A percentile compares a stretch with the other conserved stretches of the same genome.
Conservation (phyloP, 139 green algal species). For the Ettlia oleoabundans region DNA sequence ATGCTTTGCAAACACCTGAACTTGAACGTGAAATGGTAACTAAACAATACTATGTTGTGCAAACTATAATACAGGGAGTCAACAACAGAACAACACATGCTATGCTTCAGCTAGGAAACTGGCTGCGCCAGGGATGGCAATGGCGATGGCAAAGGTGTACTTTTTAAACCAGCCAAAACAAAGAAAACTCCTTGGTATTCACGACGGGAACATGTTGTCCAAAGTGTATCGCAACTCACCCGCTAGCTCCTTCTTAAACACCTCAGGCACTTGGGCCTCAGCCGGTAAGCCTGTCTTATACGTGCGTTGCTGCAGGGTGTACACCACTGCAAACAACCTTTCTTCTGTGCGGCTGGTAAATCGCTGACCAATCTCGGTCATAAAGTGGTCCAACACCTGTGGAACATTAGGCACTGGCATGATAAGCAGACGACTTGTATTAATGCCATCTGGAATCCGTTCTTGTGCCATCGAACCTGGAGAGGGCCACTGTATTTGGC, state of each 20-base stretch:
- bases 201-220: too few species aligned
- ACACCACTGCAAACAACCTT: conserved; percentile 91
- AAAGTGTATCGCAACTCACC: conserved; percentile 5
- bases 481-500: conserved; percentile 50
- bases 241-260: conserved; percentile 80
- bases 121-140: too few species aligned
- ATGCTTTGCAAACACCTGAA: conserved; percentile 81
- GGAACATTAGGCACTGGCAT: not conserved
- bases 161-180: too few species aligned
- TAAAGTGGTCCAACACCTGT: conserved; percentile 44
- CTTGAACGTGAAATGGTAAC: too few species aligned
- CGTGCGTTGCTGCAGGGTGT: conserved; percentile 92
- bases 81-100: too few species aligned
- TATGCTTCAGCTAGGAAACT: too few species aligned
- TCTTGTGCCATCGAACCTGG: not conserved
- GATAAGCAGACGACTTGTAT: not conserved
- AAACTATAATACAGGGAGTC: too few species aligned
- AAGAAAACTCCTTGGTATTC: too few species aligned
- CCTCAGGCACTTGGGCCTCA: conserved; percentile 68
- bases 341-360: conserved; percentile 93
- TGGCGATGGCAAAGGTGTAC: too few species aligned
- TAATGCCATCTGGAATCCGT: too few species aligned
- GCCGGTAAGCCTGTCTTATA: conserved; percentile 80
- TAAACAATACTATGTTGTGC: too few species aligned
- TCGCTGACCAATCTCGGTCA: conserved; percentile 53